Percentiles rank a stretch among this genome's conserved stretches.
These are phyloP conservation scores for Tolypocladium inflatum DNA, from an alignment of 2,329 filamentous ascomycete species.

Conservation along the genomic window DNA sequence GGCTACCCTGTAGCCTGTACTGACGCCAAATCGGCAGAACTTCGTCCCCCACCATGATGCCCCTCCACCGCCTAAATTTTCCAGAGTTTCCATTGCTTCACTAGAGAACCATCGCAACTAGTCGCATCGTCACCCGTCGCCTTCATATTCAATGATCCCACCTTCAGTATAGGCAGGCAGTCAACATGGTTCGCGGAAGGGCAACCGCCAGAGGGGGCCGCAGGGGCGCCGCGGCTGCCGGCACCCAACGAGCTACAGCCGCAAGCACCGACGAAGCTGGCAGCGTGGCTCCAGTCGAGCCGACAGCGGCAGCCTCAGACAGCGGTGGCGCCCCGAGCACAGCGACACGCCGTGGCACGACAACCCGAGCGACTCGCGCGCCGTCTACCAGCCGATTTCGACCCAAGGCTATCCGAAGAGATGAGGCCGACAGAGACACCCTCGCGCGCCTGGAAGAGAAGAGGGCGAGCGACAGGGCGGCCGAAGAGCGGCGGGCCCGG, in stretches of 20 bases:
- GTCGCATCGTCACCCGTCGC: background rate
- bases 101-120: background rate
- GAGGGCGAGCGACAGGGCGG: slow-evolving; percentile 30
- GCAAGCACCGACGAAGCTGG: slow-evolving; percentile 9
- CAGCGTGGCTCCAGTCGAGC: background rate
- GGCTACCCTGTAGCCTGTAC: background rate
- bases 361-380: slow-evolving; percentile 24
- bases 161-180: background rate
- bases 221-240: slow-evolving; percentile 17
- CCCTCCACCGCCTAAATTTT: slow-evolving; percentile 15
- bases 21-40: slow-evolving; percentile 15
- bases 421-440: slow-evolving; percentile 38
- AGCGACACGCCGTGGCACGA: slow-evolving; percentile 20
- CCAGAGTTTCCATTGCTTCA: slow-evolving; percentile 1
- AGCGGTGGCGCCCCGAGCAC: slow-evolving; percentile 12
- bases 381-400: slow-evolving; percentile 31
- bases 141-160: slow-evolving; percentile 2
- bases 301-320: slow-evolving; percentile 4
- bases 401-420: slow-evolving; percentile 38
- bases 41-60: slow-evolving; percentile 21
- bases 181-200: slow-evolving; percentile 23
- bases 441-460: slow-evolving; percentile 34
- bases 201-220: slow-evolving; percentile 20
- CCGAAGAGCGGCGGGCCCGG: slow-evolving; percentile 27
- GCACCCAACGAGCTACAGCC: slow-evolving; percentile 8